Evolutionary conservation across 2,329 filamentous ascomycete species (phyloP).

Genomic region (Arthrobotrys musiformis): DNA sequence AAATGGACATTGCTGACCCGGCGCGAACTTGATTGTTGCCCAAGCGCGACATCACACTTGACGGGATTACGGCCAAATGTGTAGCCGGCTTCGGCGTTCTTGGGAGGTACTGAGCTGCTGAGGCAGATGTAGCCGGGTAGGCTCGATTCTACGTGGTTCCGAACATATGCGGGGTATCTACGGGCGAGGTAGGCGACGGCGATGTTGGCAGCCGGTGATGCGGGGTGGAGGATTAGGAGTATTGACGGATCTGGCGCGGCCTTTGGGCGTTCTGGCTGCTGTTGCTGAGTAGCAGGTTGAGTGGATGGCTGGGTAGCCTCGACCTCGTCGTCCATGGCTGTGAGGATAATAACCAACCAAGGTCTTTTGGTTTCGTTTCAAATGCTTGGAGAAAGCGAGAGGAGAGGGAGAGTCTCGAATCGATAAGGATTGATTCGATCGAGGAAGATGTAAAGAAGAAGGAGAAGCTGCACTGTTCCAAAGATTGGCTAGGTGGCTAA

Average conservation of each 20-base stretch:
- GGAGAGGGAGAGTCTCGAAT: neutral
- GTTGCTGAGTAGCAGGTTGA: constrained; percentile 52
- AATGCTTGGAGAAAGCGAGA: neutral
- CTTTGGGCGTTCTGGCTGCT: constrained; percentile 57
- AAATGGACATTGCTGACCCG: constrained; percentile 96
- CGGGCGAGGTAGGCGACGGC: constrained; percentile 56
- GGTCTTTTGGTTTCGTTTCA: neutral
- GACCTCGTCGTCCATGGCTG: constrained; percentile 55
- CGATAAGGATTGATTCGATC: neutral
- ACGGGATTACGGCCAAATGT: constrained; percentile 81
- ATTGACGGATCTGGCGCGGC: constrained; percentile 56
- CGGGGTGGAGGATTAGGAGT: constrained; percentile 58
- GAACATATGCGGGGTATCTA: constrained; percentile 52
- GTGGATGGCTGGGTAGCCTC: constrained; percentile 59
- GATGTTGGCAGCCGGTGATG: constrained; percentile 57
- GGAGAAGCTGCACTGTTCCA: neutral
- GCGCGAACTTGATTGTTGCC: constrained; percentile 70
- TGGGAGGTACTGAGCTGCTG: constrained; percentile 61
- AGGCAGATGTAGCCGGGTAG: constrained; percentile 57
- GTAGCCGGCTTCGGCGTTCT: constrained; percentile 78
- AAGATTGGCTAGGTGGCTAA: constrained; percentile 12
- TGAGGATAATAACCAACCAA: neutral
- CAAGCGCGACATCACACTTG: constrained; percentile 78
- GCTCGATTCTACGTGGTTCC: constrained; percentile 43
- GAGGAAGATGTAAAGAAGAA: constrained; percentile 13